Percentiles rank a stretch among this genome's conserved stretches.
Conservation (phyloP, 2,329 filamentous ascomycete genomes). For the Colletotrichum godetiae region DNA sequence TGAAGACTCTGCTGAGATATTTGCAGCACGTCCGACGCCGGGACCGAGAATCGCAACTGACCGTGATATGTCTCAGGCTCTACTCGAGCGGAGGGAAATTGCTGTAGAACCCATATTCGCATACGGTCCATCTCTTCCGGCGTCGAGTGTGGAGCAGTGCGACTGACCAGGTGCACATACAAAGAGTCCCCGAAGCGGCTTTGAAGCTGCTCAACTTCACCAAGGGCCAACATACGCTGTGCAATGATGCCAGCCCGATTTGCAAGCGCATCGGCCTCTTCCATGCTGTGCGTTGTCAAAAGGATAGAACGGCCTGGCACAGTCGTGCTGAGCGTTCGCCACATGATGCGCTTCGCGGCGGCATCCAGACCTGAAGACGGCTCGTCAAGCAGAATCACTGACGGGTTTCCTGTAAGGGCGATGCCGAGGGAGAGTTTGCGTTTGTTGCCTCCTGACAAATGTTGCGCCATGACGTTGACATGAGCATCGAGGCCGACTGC, state of each 20-base stretch:
- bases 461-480: constrained; percentile 77
- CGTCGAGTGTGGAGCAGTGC: constrained; percentile 77
- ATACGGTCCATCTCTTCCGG: constrained; percentile 75
- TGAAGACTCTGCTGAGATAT: neutral
- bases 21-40: constrained; percentile 32
- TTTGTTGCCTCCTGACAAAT: constrained; percentile 91
- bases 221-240: constrained; percentile 85
- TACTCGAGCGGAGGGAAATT: constrained; percentile 73
- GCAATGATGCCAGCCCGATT: constrained; percentile 88
- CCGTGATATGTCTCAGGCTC: constrained; percentile 65
- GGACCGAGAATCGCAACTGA: constrained; percentile 42
- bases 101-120: constrained; percentile 70
- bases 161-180: constrained; percentile 84
- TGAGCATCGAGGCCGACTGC: constrained; percentile 79
- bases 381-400: constrained; percentile 89
- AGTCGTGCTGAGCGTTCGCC: constrained; percentile 82
- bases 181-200: constrained; percentile 81
- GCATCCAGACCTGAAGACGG: constrained; percentile 91
- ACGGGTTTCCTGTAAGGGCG: constrained; percentile 91
- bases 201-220: constrained; percentile 78
- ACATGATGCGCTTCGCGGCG: constrained; percentile 91
- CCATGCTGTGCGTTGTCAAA: constrained; percentile 94
- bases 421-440: constrained; percentile 90
- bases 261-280: constrained; percentile 91
- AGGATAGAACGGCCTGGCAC: constrained; percentile 84